Conservation (phyloP, 805 yeast genomes). For the Kodamaea nitidulidarum region DNA sequence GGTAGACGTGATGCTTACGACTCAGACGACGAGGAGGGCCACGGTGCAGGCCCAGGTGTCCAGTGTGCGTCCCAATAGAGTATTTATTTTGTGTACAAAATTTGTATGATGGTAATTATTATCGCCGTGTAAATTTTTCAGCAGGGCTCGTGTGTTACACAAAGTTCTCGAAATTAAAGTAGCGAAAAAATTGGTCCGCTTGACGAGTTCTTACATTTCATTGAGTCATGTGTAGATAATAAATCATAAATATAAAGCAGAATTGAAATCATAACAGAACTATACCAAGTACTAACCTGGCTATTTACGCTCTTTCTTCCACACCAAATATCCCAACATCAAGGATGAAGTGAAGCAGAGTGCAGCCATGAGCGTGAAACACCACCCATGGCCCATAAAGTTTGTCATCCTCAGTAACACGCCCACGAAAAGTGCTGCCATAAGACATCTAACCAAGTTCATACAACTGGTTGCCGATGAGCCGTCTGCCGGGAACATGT, state of each 20-base stretch:
- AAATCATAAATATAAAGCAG: background rate
- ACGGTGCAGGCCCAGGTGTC: slow-evolving; percentile 65
- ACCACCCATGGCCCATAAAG: slow-evolving; percentile 65
- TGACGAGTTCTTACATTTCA: too few species aligned
- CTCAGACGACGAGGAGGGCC: slow-evolving; percentile 45
- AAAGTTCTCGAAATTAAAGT: too few species aligned
- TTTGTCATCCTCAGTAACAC: slow-evolving; percentile 58
- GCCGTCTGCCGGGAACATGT: slow-evolving; percentile 63
- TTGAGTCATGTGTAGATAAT: too few species aligned
- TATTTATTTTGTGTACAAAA: slow-evolving; percentile 9
- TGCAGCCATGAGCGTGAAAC: slow-evolving; percentile 67
- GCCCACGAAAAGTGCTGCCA: slow-evolving; percentile 68
- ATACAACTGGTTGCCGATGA: slow-evolving; percentile 73
- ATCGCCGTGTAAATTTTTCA: too few species aligned
- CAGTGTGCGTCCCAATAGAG: slow-evolving; percentile 90
- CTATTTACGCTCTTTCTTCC: slow-evolving; percentile 4
- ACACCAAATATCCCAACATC: slow-evolving; percentile 9
- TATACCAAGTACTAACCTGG: too few species aligned
- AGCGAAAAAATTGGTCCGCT: too few species aligned
- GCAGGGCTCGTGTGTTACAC: too few species aligned
- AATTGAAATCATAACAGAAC: background rate
- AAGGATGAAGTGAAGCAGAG: slow-evolving; percentile 24
- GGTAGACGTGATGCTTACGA: slow-evolving; percentile 42
- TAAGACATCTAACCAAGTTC: slow-evolving; percentile 68
- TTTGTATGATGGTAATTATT: background rate